Conservation (phyloP, 108 stramenopile species). For the Nitzschia inconspicua region DNA sequence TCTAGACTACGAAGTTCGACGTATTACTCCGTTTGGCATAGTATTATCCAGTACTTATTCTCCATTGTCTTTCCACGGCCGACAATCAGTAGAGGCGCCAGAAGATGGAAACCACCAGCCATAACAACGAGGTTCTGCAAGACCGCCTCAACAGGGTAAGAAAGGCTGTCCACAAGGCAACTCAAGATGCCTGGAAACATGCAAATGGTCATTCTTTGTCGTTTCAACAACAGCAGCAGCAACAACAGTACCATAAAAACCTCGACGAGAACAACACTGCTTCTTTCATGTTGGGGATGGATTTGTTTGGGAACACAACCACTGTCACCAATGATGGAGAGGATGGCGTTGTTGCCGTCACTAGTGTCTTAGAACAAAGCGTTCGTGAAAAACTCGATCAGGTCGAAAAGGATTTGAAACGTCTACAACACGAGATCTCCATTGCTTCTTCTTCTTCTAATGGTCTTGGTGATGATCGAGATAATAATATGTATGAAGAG, state of each 20-base stretch:
- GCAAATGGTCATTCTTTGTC: conserved; percentile 12
- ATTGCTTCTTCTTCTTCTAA: background rate
- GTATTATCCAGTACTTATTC: too few relatives aligned
- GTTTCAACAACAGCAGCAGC: background rate
- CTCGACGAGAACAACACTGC: conserved; percentile 31
- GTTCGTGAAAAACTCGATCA: conserved; percentile 38
- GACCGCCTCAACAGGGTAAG: conserved; percentile 29
- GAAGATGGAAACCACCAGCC: too few relatives aligned
- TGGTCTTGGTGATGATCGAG: background rate
- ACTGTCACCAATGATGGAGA: conserved; percentile 9
- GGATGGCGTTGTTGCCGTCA: background rate
- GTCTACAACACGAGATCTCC: background rate
- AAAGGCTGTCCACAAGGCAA: conserved; percentile 36
- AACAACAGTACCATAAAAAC: too few relatives aligned
- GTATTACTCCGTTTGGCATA: too few relatives aligned
- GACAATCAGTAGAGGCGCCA: too few relatives aligned
- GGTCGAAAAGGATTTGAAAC: conserved; percentile 41
- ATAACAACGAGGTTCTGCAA: conserved; percentile 12
- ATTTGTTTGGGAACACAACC: conserved; percentile 48
- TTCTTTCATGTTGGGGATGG: conserved; percentile 52
- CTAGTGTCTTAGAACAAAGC: conserved; percentile 19
- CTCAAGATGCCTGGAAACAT: conserved; percentile 38
- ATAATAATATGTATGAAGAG: background rate
- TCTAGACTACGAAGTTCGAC: too few relatives aligned
- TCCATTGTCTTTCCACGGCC: too few relatives aligned